Conservation (phyloP, 495 filamentous ascomycete species). For the Bacidia gigantensis region DNA sequence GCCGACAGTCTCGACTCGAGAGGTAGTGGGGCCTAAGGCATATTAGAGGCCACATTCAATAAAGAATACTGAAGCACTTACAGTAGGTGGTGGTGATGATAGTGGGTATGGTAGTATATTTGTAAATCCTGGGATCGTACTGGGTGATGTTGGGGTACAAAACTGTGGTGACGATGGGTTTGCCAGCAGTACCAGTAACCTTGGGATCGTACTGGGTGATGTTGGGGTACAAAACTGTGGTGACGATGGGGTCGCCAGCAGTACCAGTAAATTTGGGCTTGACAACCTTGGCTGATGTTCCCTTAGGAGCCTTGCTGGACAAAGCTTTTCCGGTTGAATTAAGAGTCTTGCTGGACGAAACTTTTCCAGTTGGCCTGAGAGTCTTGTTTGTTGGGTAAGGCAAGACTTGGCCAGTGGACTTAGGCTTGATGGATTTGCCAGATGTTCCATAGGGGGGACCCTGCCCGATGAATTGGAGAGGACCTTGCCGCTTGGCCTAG, state of each 20-base stretch:
- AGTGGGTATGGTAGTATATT: neutral
- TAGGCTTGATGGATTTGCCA: too few species aligned
- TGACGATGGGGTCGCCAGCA: neutral
- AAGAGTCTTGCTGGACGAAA: neutral
- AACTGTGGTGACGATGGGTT: neutral
- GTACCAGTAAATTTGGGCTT: neutral
- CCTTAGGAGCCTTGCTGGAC: neutral
- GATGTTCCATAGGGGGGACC: too few species aligned
- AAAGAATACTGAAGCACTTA: neutral
- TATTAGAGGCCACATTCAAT: neutral
- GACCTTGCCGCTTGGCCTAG: too few species aligned
- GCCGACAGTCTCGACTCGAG: neutral
- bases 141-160: neutral
- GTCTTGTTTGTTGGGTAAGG: too few species aligned
- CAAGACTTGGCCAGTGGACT: too few species aligned
- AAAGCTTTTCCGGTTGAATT: neutral
- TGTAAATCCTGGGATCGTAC: neutral
- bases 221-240: neutral
- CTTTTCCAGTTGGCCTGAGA: neutral
- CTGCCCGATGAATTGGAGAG: too few species aligned
- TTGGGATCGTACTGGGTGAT: neutral
- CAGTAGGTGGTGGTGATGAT: constrained; percentile 1
- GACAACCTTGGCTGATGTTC: neutral
- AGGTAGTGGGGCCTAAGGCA: neutral
- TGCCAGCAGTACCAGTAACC: neutral